Percentiles rank a stretch among this genome's conserved stretches.
phyloP scores from a whole-genome alignment of 1,139 yeast genomes.

The Candida tropicalis region DNA sequence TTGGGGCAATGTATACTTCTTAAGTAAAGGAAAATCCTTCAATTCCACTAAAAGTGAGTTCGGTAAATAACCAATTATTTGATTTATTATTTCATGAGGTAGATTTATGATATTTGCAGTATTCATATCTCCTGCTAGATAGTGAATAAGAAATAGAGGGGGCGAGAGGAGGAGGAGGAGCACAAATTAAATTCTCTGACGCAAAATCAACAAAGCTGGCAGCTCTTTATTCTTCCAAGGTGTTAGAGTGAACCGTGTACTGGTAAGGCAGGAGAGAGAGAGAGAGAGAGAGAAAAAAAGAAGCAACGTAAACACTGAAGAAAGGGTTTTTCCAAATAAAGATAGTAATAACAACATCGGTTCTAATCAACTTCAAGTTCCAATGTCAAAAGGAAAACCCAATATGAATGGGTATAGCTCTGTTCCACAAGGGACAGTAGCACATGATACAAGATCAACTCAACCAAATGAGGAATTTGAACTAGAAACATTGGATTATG shows the following conservation, averaged over 20 bases:
- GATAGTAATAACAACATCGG: no score
- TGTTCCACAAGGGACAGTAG: constrained; percentile 5
- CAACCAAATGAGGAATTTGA: constrained; percentile 25
- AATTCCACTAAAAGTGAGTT: not conserved
- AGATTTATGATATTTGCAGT: not conserved
- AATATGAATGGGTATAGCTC: constrained; percentile 3
- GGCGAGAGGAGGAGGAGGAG: not conserved
- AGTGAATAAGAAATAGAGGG: not conserved
- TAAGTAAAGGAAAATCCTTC: not conserved
- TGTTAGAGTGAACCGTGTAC: no score
- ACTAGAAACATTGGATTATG: constrained; percentile 28
- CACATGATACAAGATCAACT: not conserved
- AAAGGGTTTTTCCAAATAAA: no score
- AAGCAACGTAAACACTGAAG: no score
- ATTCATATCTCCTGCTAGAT: not conserved
- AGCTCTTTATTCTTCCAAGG: no score
- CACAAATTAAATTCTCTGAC: not conserved
- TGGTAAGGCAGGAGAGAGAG: no score
- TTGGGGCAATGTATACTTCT: not conserved
- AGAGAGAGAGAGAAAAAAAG: no score
- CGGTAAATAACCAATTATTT: not conserved
- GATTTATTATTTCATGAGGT: not conserved
- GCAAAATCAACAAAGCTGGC: not conserved
- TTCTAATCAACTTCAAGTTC: no score
- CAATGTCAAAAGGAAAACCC: not conserved